A percentile compares a stretch with the other conserved stretches of the same genome.
Conservation (phyloP, 2,329 filamentous ascomycete species). For the Botrytis deweyae region DNA sequence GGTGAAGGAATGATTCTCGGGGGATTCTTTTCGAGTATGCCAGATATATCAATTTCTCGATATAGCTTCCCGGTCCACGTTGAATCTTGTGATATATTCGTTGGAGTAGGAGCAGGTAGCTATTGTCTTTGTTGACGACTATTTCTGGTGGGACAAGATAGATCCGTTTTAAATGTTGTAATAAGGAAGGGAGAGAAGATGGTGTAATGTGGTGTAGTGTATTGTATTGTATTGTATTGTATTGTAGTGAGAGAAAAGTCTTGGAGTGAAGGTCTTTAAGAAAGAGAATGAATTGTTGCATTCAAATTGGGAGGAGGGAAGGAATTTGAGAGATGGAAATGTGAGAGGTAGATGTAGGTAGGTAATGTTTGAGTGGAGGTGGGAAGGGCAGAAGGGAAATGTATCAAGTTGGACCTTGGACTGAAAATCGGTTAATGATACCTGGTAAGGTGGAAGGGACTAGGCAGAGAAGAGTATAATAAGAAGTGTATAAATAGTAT, state of each 20-base stretch:
- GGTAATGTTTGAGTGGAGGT: slow-evolving; percentile 28
- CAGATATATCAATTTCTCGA: background rate
- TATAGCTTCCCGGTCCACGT: background rate
- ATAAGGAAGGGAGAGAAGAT: slow-evolving; percentile 1
- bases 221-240: background rate
- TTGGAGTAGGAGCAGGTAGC: background rate
- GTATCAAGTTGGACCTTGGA: background rate
- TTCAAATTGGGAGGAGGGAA: background rate
- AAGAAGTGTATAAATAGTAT: background rate
- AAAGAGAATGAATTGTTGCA: background rate
- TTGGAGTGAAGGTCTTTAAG: background rate
- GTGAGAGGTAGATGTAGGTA: background rate
- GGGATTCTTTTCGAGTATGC: background rate
- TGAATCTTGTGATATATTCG: background rate
- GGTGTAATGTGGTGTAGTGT: background rate
- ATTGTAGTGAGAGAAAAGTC: background rate
- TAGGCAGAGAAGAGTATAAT: background rate
- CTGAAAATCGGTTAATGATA: background rate
- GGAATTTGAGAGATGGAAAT: background rate
- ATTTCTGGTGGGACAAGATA: background rate
- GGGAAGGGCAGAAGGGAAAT: slow-evolving; percentile 13
- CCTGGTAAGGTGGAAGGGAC: background rate
- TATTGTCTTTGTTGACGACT: background rate
- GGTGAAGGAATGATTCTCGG: slow-evolving; percentile 13
- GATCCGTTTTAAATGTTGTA: background rate